Conservation (phyloP, 306 rosid genomes). For the Vigna radiata region DNA sequence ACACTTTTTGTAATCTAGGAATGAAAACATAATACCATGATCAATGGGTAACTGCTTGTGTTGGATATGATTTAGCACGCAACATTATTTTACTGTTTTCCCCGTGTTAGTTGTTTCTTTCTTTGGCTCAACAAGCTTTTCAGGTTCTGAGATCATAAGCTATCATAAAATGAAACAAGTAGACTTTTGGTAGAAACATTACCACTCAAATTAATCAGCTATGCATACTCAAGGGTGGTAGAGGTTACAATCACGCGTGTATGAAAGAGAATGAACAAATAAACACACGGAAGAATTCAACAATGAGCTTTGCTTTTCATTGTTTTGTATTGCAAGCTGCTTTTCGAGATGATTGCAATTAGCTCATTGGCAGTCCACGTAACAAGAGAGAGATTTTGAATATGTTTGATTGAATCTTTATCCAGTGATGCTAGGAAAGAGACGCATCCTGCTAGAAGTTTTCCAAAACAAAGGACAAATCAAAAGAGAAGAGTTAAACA, state of each 20-base stretch:
- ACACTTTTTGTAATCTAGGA: constrained; percentile 12
- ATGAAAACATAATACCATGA: neutral
- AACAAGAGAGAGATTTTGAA: constrained; percentile 65
- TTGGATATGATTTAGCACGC: neutral
- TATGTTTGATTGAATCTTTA: constrained; percentile 49
- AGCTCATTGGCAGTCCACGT: constrained; percentile 80
- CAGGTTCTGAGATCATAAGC: constrained; percentile 15
- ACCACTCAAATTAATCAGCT: constrained; percentile 1
- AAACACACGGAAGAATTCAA: neutral
- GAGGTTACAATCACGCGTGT: constrained; percentile 1
- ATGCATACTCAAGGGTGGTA: neutral
- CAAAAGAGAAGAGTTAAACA: neutral
- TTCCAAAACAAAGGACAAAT: constrained; percentile 12
- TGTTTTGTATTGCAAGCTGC: constrained; percentile 4
- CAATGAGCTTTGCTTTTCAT: constrained; percentile 13
- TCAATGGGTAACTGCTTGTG: neutral
- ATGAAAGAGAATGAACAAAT: neutral
- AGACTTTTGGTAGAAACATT: neutral
- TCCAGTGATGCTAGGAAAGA: constrained; percentile 42
- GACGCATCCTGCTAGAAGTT: constrained; percentile 41
- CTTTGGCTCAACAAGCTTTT: constrained; percentile 29
- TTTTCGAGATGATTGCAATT: constrained; percentile 43
- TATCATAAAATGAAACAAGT: constrained; percentile 22
- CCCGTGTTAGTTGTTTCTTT: neutral
- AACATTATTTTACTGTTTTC: neutral